A percentile compares a stretch with the other conserved stretches of the same genome.
Conservation (phyloP, 768 basidiomycete genomes). For the Lactifluus echinatus region DNA sequence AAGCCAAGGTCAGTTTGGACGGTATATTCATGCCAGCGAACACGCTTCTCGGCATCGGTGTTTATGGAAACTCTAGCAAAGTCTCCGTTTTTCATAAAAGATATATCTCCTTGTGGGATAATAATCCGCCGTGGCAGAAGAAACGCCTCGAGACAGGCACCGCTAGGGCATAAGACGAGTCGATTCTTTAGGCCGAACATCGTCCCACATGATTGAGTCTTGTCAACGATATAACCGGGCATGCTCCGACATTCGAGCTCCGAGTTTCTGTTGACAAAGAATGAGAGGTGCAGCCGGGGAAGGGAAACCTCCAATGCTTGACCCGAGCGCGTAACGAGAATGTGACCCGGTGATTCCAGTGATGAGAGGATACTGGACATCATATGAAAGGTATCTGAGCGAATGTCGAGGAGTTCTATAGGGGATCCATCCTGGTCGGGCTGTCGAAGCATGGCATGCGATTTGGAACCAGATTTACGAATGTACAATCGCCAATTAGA, state of each 20-base stretch:
- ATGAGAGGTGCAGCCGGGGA: conserved; percentile 35
- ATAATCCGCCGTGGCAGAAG: background rate
- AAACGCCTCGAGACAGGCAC: background rate
- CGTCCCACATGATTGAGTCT: conserved; percentile 34
- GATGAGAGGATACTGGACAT: background rate
- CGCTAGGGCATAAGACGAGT: conserved; percentile 15
- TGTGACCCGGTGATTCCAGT: background rate
- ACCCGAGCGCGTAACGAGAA: background rate
- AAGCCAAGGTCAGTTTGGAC: conserved; percentile 27
- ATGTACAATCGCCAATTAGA: conserved; percentile 27
- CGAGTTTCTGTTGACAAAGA: conserved; percentile 27
- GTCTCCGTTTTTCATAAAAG: background rate
- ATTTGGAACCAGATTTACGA: too few species aligned
- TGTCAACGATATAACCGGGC: conserved; percentile 35
- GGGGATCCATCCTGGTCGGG: background rate
- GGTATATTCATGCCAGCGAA: conserved; percentile 25
- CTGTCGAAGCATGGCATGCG: background rate
- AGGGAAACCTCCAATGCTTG: conserved; percentile 20
- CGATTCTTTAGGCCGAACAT: conserved; percentile 36
- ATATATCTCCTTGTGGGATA: conserved; percentile 2
- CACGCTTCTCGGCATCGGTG: background rate
- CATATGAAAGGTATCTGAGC: background rate
- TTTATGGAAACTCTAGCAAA: background rate
- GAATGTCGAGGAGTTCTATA: background rate
- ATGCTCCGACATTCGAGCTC: conserved; percentile 35